Evolutionary conservation across 2,329 filamentous ascomycete genomes (phyloP).

Genomic region (Phyllosticta capitalensis): DNA sequence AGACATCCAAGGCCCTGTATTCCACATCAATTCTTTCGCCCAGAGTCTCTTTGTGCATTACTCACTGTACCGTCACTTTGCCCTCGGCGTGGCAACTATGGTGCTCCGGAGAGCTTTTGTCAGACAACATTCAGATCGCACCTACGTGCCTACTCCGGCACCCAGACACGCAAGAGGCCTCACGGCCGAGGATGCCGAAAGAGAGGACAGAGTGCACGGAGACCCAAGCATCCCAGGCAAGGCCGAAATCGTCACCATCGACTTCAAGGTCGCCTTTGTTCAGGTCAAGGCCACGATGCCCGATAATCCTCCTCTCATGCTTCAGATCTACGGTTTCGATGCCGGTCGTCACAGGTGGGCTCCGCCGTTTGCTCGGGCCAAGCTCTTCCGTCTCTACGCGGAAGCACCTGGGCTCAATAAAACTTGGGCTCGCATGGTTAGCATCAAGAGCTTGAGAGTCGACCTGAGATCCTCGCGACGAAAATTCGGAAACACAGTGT

Average conservation of each 20-base stretch:
- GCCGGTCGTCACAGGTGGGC: conserved; percentile 81
- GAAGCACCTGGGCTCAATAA: conserved; percentile 73
- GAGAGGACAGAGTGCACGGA: conserved; percentile 19
- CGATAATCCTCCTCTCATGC: conserved; percentile 78
- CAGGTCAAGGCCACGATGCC: conserved; percentile 88
- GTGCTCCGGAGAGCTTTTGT: conserved; percentile 49
- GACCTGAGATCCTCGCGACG: conserved; percentile 70
- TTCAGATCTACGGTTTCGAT: conserved; percentile 77
- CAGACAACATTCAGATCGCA: conserved; percentile 10
- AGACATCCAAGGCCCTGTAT: conserved; percentile 76
- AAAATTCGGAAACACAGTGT: conserved; percentile 47
- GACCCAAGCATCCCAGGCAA: conserved; percentile 16
- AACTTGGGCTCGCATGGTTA: conserved; percentile 80
- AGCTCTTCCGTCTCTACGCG: conserved; percentile 74
- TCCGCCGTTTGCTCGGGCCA: conserved; percentile 67
- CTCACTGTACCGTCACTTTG: conserved; percentile 88
- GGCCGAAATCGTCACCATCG: conserved; percentile 66
- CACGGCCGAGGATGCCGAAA: conserved; percentile 23
- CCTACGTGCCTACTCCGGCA: conserved; percentile 14
- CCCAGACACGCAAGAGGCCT: conserved; percentile 18
- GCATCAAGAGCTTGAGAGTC: conserved; percentile 68
- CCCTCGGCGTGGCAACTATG: conserved; percentile 69
- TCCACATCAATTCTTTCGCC: conserved; percentile 75
- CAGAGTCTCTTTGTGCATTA: conserved; percentile 76
- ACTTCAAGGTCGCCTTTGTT: conserved; percentile 70